A percentile compares a stretch with the other conserved stretches of the same genome.
Conservation (phyloP, 176 grass and related monocot genomes). For the Phoenix dactylifera region DNA sequence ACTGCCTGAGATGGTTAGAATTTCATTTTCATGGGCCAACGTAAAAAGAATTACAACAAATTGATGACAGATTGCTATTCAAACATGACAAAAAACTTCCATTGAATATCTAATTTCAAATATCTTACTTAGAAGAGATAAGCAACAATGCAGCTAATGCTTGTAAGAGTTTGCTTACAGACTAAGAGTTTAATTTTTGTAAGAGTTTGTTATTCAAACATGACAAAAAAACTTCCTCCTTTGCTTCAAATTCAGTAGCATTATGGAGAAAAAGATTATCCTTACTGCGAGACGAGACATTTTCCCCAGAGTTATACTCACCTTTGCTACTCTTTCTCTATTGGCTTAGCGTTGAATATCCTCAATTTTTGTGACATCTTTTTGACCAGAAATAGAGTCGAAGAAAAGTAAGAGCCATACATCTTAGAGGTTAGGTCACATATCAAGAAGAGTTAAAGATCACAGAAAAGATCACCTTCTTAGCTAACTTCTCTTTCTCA, state of each 20-base stretch:
- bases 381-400: conserved; percentile 38
- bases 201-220: too few relatives aligned
- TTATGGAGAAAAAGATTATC: conserved; percentile 2
- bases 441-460: neutral
- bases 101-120: too few relatives aligned
- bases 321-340: conserved; percentile 34
- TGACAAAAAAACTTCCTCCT: neutral
- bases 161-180: too few relatives aligned
- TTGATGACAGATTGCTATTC: too few relatives aligned
- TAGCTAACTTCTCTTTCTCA: conserved; percentile 48
- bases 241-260: conserved; percentile 6
- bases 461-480: conserved; percentile 43
- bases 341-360: conserved; percentile 74
- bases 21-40: too few relatives aligned
- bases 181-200: neutral
- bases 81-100: too few relatives aligned
- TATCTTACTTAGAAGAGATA: too few relatives aligned
- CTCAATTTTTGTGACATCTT: conserved; percentile 51
- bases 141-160: too few relatives aligned
- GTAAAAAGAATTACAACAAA: too few relatives aligned
- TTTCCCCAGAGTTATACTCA: conserved; percentile 27
- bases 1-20: too few relatives aligned
- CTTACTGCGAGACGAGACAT: conserved; percentile 16
- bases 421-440: neutral
- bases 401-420: conserved; percentile 5